Conservation (phyloP, 495 filamentous ascomycete genomes). For the Margaritispora aquatica region DNA sequence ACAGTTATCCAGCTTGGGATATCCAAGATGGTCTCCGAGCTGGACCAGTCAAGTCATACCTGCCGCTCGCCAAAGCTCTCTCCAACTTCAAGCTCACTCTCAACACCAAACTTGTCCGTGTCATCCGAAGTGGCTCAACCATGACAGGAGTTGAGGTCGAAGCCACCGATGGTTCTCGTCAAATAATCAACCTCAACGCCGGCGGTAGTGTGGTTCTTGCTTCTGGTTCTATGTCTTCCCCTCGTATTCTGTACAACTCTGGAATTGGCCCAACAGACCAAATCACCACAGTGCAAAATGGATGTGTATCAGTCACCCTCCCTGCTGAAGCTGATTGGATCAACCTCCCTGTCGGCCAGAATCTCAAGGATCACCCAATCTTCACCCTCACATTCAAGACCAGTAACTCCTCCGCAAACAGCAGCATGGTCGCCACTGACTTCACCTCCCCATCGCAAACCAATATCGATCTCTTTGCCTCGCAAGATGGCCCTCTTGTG, state of each 20-base stretch:
- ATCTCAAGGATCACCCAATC: constrained; percentile 64
- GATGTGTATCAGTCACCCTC: constrained; percentile 41
- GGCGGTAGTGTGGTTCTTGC: constrained; percentile 59
- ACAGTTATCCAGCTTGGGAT: constrained; percentile 58
- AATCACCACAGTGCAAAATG: constrained; percentile 48
- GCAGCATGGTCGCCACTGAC: constrained; percentile 32
- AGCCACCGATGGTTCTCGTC: constrained; percentile 38
- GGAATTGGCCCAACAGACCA: constrained; percentile 58
- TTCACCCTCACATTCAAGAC: constrained; percentile 36
- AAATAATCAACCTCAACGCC: constrained; percentile 38
- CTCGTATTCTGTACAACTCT: constrained; percentile 62
- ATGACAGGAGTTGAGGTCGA: constrained; percentile 64
- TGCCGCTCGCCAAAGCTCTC: constrained; percentile 50
- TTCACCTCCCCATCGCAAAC: constrained; percentile 34
- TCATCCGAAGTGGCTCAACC: constrained; percentile 51
- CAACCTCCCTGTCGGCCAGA: constrained; percentile 63
- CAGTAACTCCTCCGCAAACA: not conserved
- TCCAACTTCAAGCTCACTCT: constrained; percentile 61
- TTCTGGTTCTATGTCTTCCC: constrained; percentile 59
- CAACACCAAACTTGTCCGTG: constrained; percentile 57
- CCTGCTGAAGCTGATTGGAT: constrained; percentile 53
- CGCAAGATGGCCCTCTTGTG: constrained; percentile 12
- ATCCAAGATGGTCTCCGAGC: constrained; percentile 57
- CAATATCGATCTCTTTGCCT: constrained; percentile 22
- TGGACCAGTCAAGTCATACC: constrained; percentile 66